Percentiles rank a stretch among this genome's conserved stretches.
phyloP scores from a whole-genome alignment of 352 stramenopile genomes.

The Blastocystis sp. region DNA sequence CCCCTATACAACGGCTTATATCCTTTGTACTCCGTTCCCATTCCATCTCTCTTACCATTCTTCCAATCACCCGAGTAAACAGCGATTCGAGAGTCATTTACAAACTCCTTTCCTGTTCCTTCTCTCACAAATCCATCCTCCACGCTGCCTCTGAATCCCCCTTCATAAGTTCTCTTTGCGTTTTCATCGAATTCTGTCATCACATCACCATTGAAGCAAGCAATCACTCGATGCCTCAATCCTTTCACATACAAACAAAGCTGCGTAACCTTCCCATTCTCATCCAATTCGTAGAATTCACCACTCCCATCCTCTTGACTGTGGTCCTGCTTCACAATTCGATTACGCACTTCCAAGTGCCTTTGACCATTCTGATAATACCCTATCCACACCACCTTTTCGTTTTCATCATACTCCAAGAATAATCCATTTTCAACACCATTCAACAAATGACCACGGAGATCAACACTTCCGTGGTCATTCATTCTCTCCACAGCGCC shows the following conservation, averaged over 20 bases:
- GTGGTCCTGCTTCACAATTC: background rate
- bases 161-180: background rate
- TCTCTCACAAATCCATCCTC: background rate
- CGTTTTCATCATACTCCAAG: too few relatives aligned
- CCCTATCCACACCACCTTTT: too few relatives aligned
- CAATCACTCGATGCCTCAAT: background rate
- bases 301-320: too few relatives aligned
- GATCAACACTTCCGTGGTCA: too few relatives aligned
- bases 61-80: too few relatives aligned
- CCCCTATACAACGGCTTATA: too few relatives aligned
- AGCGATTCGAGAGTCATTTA: too few relatives aligned
- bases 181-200: background rate
- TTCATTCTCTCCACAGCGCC: too few relatives aligned
- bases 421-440: too few relatives aligned
- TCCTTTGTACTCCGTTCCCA: background rate
- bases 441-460: too few relatives aligned
- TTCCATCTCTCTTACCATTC: background rate
- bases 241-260: background rate
- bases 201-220: background rate
- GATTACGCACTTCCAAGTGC: background rate
- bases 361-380: background rate
- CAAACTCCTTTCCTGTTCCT: background rate
- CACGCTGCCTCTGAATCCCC: background rate
- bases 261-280: too few relatives aligned
- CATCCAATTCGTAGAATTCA: too few relatives aligned